Percentiles rank a stretch among this genome's conserved stretches.
Conservation (phyloP, 2,329 filamentous ascomycete genomes). For the Microascus cirrosus region DNA sequence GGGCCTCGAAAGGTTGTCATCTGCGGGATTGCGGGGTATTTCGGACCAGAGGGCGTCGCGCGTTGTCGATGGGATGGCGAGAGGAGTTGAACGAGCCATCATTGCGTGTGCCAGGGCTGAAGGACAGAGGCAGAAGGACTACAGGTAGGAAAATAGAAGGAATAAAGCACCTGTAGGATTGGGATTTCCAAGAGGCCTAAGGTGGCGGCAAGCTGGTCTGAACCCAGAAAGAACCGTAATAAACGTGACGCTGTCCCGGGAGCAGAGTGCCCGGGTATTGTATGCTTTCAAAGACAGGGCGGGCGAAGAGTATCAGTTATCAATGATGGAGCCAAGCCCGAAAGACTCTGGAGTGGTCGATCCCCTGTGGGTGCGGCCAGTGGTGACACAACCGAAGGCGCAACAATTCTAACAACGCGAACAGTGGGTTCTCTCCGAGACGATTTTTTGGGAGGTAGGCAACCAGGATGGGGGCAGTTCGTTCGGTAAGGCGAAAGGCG, state of each 20-base stretch:
- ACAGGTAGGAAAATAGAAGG: not conserved
- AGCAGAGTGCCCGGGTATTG: too few relatives aligned
- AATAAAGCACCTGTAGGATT: not conserved
- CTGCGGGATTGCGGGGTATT: constrained; percentile 30
- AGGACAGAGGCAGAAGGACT: not conserved
- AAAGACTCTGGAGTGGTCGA: not conserved
- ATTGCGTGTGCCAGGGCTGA: not conserved
- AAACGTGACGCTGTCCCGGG: too few relatives aligned
- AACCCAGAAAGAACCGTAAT: too few relatives aligned
- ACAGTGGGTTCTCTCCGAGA: too few relatives aligned
- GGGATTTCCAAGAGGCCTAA: too few relatives aligned
- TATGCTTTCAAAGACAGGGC: too few relatives aligned
- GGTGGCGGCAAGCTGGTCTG: too few relatives aligned
- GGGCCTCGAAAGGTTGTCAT: constrained; percentile 20
- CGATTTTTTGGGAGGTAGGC: too few relatives aligned
- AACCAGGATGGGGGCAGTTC: too few relatives aligned
- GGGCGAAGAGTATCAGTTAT: not conserved
- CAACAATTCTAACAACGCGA: not conserved
- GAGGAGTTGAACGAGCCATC: constrained; percentile 4
- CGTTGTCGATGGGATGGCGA: constrained; percentile 26
- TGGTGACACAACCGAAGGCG: not conserved
- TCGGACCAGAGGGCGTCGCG: constrained; percentile 34
- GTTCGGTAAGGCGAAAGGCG: too few relatives aligned
- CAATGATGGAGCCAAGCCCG: not conserved
- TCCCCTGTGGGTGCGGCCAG: not conserved